Evolutionary conservation across 2,329 filamentous ascomycete genomes (phyloP), one percentile per base, ranked within the genome.

Genomic region (Colletotrichum sp.): DNA sequence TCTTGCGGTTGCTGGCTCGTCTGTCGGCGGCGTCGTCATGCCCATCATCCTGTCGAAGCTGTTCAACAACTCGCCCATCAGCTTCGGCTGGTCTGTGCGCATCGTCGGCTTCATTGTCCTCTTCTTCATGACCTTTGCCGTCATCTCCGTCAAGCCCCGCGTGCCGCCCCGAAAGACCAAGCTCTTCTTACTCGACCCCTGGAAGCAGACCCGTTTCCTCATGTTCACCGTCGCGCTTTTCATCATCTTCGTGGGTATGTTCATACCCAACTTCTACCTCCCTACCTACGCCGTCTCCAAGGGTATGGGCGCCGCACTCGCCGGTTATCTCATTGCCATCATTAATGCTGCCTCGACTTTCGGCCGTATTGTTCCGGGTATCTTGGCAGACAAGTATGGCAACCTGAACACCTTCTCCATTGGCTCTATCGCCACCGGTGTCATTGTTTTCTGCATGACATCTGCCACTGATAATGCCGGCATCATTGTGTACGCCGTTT

Each of bases 261-360:
- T 91, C 78, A 88, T 89, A 30, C 90, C 91, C 24, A 83, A 92
- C 48, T 91, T 92, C 82, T 92, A 89, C 82, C 85, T 92, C 28
- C 90, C 92, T 18, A 86, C 90, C 1, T 94, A 92, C 79, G 92
- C 91, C 6, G 85, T 91, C 3, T 81, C 85, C 0, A 83, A 85
- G 1, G 86, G 87, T 18, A 89, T 94, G 76, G 87, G 90, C 2
- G 83, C 85, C 1, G 86, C 88, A 1, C 82, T 94, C 3, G 90
- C 91, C 0, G 93, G 92, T 78, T 95, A 94, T 79, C 87, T 94
- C n/a, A 84, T 95, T 6, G 89, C 93, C 3, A 91, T 95, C 73
- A 86, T 94, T 78, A 95, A 95, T 80, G 90, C 88, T 0, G 90
- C 92, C 3, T 92, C 90, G 1, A 88, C 88, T 0, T 87, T 91